Evolutionary conservation across 306 rosid genomes (phyloP).

Genomic region (Rosa chinensis): DNA sequence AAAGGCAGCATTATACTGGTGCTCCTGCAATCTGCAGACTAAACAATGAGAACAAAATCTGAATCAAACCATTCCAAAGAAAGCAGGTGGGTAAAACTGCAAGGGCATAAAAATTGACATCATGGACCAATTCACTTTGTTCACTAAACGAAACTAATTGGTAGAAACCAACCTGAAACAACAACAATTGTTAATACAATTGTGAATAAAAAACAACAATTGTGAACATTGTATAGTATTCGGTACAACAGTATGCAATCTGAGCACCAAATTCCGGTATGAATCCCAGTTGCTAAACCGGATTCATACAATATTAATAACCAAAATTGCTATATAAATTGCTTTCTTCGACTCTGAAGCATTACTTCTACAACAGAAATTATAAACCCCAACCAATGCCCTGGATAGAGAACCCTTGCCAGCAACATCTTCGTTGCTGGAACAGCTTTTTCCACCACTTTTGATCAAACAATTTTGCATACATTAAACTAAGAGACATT

Average conservation of each 20-base stretch:
- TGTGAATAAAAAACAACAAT: not conserved
- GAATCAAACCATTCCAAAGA: not conserved
- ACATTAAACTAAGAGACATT: constrained; percentile 3
- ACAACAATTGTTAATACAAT: not conserved
- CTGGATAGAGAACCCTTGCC: constrained; percentile 29
- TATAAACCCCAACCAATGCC: constrained; percentile 17
- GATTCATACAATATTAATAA: constrained; percentile 19
- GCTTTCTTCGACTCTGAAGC: constrained; percentile 3
- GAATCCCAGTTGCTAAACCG: constrained; percentile 15
- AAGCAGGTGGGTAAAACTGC: not conserved
- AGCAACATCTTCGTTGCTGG: constrained; percentile 58
- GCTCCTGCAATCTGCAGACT: not conserved
- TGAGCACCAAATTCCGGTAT: constrained; percentile 18
- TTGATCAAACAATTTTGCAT: constrained; percentile 6
- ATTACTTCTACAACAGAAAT: constrained; percentile 1
- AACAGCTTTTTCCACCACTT: constrained; percentile 14
- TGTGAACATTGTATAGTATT: not conserved
- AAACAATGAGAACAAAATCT: not conserved
- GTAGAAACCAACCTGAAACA: not conserved
- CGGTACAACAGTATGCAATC: constrained; percentile 15
- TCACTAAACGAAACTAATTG: not conserved
- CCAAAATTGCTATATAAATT: constrained; percentile 25
- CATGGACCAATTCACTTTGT: not conserved
- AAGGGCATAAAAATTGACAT: not conserved
- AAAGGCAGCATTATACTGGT: not conserved